Evolutionary conservation across 805 yeast genomes (phyloP).

Genomic region (Candida easanensis): DNA sequence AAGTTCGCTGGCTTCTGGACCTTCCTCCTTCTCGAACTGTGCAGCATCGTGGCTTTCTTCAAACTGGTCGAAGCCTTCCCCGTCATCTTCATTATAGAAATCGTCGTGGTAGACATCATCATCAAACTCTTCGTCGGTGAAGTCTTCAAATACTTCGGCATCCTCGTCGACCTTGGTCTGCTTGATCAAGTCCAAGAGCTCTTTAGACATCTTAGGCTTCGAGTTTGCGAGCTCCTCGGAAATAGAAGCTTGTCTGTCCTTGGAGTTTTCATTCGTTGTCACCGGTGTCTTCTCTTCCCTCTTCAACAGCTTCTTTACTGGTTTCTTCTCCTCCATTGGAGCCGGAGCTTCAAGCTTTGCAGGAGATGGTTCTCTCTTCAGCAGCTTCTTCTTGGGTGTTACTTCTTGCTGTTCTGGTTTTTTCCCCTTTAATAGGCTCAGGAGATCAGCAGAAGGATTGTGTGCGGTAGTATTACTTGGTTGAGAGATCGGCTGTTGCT

Average conservation of each 20-base stretch:
- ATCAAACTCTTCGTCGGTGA: slow-evolving; percentile 21
- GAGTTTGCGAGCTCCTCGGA: slow-evolving; percentile 1
- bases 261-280: background rate
- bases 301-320: slow-evolving; percentile 16
- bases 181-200: slow-evolving; percentile 22
- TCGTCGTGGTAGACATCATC: slow-evolving; percentile 17
- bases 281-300: background rate
- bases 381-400: slow-evolving; percentile 23
- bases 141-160: slow-evolving; percentile 25
- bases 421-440: slow-evolving; percentile 9
- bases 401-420: background rate
- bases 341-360: too few species aligned
- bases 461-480: slow-evolving; percentile 1
- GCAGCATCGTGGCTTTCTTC: slow-evolving; percentile 1
- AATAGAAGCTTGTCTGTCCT: background rate
- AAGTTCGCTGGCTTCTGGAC: slow-evolving; percentile 2
- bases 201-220: slow-evolving; percentile 21
- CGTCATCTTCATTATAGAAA: background rate
- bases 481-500: slow-evolving; percentile 5
- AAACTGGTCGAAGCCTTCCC: background rate
- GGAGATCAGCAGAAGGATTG: slow-evolving; percentile 4
- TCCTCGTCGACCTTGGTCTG: slow-evolving; percentile 12
- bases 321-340: too few species aligned
- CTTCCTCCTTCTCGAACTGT: slow-evolving; percentile 3
- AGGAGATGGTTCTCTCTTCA: slow-evolving; percentile 20